Conservation (phyloP, 192 early-diverging fungal species). For the Piromyces finnis region DNA sequence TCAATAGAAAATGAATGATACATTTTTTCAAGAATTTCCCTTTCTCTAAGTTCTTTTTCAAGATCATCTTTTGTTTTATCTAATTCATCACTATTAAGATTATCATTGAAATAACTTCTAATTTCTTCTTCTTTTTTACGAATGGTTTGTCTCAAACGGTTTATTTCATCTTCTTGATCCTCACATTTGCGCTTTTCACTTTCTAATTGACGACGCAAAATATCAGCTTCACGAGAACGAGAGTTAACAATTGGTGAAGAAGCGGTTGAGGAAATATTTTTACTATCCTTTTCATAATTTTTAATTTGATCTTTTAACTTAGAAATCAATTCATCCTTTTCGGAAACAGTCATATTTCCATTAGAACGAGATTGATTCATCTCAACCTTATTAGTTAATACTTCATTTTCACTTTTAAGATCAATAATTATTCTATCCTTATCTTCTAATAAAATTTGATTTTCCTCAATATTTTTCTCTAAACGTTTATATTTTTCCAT, state of each 20-base stretch:
- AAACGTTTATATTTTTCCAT: background rate
- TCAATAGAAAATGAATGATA: background rate
- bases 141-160: background rate
- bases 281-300: background rate
- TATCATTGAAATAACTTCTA: background rate
- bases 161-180: background rate
- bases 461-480: constrained; percentile 14
- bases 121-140: background rate
- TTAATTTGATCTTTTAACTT: background rate
- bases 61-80: background rate
- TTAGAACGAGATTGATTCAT: constrained; percentile 4
- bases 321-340: background rate
- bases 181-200: background rate
- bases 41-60: background rate
- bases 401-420: constrained; percentile 20
- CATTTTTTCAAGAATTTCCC: background rate
- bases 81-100: background rate
- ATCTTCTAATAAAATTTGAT: constrained; percentile 9
- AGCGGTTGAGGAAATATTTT: background rate
- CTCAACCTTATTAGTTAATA: constrained; percentile 17
- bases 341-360: background rate
- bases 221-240: background rate
- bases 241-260: background rate
- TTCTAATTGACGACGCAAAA: background rate
- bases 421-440: constrained; percentile 23